Evolutionary conservation across 495 filamentous ascomycete species (phyloP).

Genomic region (Neurospora intermedia): DNA sequence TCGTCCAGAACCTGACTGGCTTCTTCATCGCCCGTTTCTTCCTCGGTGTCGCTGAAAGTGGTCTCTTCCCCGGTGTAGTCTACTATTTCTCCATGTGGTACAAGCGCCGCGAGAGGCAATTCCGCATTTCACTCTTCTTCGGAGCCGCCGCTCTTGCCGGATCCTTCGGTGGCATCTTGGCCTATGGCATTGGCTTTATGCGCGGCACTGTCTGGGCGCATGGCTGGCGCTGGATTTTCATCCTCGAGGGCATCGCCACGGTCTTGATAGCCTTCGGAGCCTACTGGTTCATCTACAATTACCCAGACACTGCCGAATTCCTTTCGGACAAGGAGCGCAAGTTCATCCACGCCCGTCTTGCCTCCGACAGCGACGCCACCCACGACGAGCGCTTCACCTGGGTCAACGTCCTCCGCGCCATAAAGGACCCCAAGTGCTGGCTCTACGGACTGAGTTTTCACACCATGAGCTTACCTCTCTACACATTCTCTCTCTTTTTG

Average conservation of each 20-base stretch:
- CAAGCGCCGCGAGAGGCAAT: conserved; percentile 57
- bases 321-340: conserved; percentile 52
- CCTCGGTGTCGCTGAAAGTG: conserved; percentile 44
- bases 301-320: conserved; percentile 59
- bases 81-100: conserved; percentile 87
- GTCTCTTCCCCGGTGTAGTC: conserved; percentile 64
- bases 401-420: conserved; percentile 50
- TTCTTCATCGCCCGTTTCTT: conserved; percentile 57
- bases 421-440: conserved; percentile 63
- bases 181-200: conserved; percentile 54
- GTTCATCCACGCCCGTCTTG: conserved; percentile 48
- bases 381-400: conserved; percentile 57
- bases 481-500: conserved; percentile 68
- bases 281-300: conserved; percentile 65
- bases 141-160: conserved; percentile 63
- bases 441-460: conserved; percentile 66
- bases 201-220: conserved; percentile 49
- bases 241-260: conserved; percentile 63
- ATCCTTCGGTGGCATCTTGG: conserved; percentile 69
- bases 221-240: conserved; percentile 82
- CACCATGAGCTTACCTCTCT: conserved; percentile 64
- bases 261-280: conserved; percentile 48
- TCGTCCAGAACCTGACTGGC: conserved; percentile 54
- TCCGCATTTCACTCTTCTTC: conserved; percentile 67
- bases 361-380: conserved; percentile 48